Conservation (phyloP, 495 filamentous ascomycete species). For the Penicillium chermesinum region DNA sequence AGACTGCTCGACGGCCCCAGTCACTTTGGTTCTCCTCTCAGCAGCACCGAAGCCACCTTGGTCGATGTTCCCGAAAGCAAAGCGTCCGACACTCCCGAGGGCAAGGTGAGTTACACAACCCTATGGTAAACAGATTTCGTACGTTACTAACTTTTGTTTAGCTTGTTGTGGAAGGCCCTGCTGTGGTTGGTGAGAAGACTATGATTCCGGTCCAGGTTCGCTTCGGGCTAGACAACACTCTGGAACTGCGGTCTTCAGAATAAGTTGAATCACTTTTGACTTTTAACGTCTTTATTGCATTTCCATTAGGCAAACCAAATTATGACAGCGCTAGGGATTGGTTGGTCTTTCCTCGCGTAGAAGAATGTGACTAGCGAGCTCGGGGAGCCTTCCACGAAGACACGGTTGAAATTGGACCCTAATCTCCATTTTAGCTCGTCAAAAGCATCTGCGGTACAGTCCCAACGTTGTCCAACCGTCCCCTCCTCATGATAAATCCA, state of each 20-base stretch:
- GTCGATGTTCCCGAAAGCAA: conserved; percentile 52
- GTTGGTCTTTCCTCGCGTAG: too few relatives aligned
- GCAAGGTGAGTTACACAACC: conserved; percentile 49
- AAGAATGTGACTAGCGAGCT: too few relatives aligned
- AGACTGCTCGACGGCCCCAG: conserved; percentile 50
- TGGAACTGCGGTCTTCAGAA: conserved; percentile 24
- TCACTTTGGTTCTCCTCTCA: conserved; percentile 81
- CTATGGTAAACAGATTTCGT: background rate
- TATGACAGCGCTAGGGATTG: too few relatives aligned
- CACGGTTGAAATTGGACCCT: too few relatives aligned
- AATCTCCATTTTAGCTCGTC: too few relatives aligned
- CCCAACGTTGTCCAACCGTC: too few relatives aligned
- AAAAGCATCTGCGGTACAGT: too few relatives aligned
- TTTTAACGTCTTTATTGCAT: too few relatives aligned
- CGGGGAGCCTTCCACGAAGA: too few relatives aligned
- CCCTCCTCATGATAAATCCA: too few relatives aligned
- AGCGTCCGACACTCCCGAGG: conserved; percentile 49
- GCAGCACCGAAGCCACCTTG: conserved; percentile 71
- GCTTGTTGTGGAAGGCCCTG: conserved; percentile 38
- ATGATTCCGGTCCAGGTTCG: conserved; percentile 28
- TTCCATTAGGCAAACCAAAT: too few relatives aligned
- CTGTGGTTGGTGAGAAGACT: conserved; percentile 30
- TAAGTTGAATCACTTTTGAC: too few relatives aligned
- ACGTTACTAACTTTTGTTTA: conserved; percentile 11
- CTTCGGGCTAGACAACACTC: conserved; percentile 39